These are phyloP conservation scores for Gossypium aridum DNA, from an alignment of 441 rosid species.

Conservation along the genomic window DNA sequence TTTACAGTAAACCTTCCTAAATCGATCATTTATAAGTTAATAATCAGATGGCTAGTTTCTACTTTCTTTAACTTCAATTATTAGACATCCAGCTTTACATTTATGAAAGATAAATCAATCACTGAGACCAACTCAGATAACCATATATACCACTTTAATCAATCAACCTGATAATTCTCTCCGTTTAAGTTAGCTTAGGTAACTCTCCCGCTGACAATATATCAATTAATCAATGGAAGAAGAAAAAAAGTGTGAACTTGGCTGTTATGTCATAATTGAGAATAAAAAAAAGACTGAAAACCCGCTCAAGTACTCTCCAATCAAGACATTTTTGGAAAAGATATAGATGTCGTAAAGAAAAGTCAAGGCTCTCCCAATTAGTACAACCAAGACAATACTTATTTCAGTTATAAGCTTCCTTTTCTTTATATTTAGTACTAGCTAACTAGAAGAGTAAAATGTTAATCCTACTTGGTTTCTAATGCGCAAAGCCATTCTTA, in stretches of 20 bases:
- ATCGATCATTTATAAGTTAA: background rate
- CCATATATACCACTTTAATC: background rate
- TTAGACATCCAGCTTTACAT: background rate
- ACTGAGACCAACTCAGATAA: background rate
- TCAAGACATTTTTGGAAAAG: background rate
- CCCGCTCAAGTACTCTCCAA: background rate
- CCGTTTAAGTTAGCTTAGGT: conserved; percentile 1
- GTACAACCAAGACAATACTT: background rate
- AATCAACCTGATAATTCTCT: background rate
- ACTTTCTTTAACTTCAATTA: background rate
- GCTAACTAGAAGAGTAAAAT: background rate
- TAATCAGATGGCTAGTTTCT: background rate
- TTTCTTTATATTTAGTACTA: background rate
- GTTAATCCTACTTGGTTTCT: background rate
- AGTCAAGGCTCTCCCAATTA: background rate
- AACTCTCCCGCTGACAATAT: background rate
- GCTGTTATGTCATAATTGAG: background rate
- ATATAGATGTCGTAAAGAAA: background rate
- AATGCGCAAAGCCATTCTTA: background rate
- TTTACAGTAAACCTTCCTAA: conserved; percentile 1
- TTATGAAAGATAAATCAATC: background rate
- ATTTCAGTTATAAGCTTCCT: background rate
- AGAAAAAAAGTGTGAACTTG: background rate
- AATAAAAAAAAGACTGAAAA: background rate
- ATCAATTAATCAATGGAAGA: background rate